phyloP scores from a whole-genome alignment of 345 rosid species.

The Populus tremula region DNA sequence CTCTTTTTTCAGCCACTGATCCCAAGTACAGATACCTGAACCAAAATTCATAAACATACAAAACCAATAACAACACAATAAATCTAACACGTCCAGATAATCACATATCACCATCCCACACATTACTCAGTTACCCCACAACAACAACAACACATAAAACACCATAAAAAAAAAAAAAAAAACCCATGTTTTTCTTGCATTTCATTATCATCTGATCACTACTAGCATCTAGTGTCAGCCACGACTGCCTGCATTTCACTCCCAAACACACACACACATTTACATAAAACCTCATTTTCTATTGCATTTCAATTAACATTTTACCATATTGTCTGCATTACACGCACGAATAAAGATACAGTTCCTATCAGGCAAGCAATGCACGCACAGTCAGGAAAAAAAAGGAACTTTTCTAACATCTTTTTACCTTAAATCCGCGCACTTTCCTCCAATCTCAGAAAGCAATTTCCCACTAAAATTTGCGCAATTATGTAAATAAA shows the following conservation, averaged over 20 bases:
- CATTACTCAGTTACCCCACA: not conserved
- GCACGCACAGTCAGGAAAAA: not conserved
- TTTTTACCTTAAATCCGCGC: constrained; percentile 64
- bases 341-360: too few relatives aligned
- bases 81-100: not conserved
- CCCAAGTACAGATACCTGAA: constrained; percentile 73
- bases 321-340: not conserved
- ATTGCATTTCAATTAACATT: not conserved
- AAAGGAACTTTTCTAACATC: too few relatives aligned
- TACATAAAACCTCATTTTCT: not conserved
- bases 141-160: not conserved
- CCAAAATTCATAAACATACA: constrained; percentile 8
- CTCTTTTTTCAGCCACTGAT: constrained; percentile 81
- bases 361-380: not conserved
- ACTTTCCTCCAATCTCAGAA: constrained; percentile 66
- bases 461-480: constrained; percentile 78
- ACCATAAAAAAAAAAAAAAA: too few relatives aligned
- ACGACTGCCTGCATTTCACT: not conserved
- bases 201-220: not conserved
- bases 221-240: not conserved
- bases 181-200: not conserved
- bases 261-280: too few relatives aligned
- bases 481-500: constrained; percentile 63
- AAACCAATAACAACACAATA: constrained; percentile 6
- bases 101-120: not conserved